Conservation (phyloP, 306 rosid genomes). For the Rosa chinensis region DNA sequence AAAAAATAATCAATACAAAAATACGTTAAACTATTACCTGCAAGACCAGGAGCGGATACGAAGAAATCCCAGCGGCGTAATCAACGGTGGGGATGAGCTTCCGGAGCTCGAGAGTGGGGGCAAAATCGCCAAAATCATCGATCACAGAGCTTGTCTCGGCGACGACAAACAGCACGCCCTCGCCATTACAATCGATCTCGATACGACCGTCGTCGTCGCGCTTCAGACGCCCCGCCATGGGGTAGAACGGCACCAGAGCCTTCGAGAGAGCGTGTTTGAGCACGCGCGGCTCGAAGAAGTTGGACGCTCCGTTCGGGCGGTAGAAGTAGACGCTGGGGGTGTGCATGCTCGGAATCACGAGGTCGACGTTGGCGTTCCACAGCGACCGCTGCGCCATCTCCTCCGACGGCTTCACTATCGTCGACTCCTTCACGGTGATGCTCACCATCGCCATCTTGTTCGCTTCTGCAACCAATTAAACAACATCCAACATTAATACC, state of each 20-base stretch:
- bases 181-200: conserved; percentile 67
- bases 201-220: conserved; percentile 76
- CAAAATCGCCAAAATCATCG: conserved; percentile 80
- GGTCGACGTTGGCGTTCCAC: conserved; percentile 70
- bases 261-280: conserved; percentile 63
- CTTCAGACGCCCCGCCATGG: conserved; percentile 75
- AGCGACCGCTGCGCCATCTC: conserved; percentile 41
- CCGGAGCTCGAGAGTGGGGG: conserved; percentile 78
- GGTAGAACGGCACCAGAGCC: conserved; percentile 69
- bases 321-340: conserved; percentile 72
- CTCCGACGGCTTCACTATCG: conserved; percentile 69
- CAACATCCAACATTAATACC: background rate
- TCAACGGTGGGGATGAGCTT: conserved; percentile 77
- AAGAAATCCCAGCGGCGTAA: conserved; percentile 56
- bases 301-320: conserved; percentile 27
- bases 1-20: background rate
- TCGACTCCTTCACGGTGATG: conserved; percentile 45
- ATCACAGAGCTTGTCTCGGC: conserved; percentile 50
- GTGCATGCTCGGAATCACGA: conserved; percentile 64
- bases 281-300: conserved; percentile 54
- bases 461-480: background rate
- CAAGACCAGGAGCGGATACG: conserved; percentile 59
- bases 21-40: conserved; percentile 46
- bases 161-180: conserved; percentile 74
- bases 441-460: conserved; percentile 49